Percentiles rank a stretch among this genome's conserved stretches.
phyloP scores from a whole-genome alignment of 805 yeast species.

The Yamadazyma philogaea region DNA sequence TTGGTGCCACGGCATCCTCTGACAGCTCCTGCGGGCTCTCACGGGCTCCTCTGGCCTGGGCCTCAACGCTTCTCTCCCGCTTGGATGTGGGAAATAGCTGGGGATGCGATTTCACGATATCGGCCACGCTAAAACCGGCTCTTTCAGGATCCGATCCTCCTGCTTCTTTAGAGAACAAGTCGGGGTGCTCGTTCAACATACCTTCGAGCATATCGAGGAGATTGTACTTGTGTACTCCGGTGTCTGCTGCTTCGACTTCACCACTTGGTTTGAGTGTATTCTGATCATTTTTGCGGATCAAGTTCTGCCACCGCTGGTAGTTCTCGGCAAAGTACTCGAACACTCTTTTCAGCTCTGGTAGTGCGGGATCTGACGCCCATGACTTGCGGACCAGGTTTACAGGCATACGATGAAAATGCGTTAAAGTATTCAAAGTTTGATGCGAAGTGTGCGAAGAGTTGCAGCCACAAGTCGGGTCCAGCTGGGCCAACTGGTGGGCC shows the following conservation, averaged over 20 bases:
- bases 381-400: not conserved
- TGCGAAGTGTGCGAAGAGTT: not conserved
- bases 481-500: no score
- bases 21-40: not conserved
- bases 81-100: not conserved
- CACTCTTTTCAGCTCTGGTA: constrained; percentile 14
- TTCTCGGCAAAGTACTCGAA: constrained; percentile 33
- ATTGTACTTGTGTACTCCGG: not conserved
- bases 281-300: constrained; percentile 18
- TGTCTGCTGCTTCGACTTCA: not conserved
- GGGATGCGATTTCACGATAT: not conserved
- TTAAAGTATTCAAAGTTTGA: not conserved
- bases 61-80: no score
- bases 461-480: constrained; percentile 3
- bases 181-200: not conserved
- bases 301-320: constrained; percentile 39
- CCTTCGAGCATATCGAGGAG: not conserved
- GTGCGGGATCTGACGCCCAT: not conserved
- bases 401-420: not conserved
- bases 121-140: not conserved
- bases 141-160: not conserved
- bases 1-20: not conserved
- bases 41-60: no score
- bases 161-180: constrained; percentile 2
- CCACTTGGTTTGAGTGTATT: constrained; percentile 1